Percentiles rank a stretch among this genome's conserved stretches.
phyloP scores from a whole-genome alignment of 1,284 basidiomycete genomes.

The Leccinum pseudoinsigne region DNA sequence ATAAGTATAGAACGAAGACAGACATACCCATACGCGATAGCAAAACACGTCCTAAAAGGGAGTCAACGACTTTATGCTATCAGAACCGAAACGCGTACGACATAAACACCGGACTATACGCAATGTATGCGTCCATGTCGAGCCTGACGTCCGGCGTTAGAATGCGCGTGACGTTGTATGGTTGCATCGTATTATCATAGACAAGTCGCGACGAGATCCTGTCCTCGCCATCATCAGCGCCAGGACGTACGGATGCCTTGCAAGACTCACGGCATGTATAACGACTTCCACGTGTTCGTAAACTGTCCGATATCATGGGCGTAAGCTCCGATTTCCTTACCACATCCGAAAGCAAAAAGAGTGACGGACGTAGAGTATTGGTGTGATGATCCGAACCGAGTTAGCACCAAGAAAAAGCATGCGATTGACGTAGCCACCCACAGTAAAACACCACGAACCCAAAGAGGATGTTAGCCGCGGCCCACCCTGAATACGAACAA shows the following conservation, averaged over 20 bases:
- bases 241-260: not conserved
- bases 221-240: slow-evolving; percentile 1
- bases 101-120: slow-evolving; percentile 72
- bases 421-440: slow-evolving; percentile 13
- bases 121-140: slow-evolving; percentile 53
- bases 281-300: slow-evolving; percentile 45
- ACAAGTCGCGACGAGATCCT: slow-evolving; percentile 32
- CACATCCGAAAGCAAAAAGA: not conserved
- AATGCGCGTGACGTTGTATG: slow-evolving; percentile 62
- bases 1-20: not conserved
- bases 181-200: slow-evolving; percentile 47
- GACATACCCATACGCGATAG: slow-evolving; percentile 46
- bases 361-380: slow-evolving; percentile 38
- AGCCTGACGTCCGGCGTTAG: slow-evolving; percentile 50
- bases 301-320: slow-evolving; percentile 44
- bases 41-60: slow-evolving; percentile 36
- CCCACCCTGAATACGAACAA: slow-evolving; percentile 41
- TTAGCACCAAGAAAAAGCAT: not conserved
- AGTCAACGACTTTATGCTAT: not conserved
- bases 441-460: slow-evolving; percentile 66
- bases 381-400: slow-evolving; percentile 49
- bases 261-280: slow-evolving; percentile 39
- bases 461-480: slow-evolving; percentile 60
- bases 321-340: slow-evolving; percentile 1
- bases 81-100: slow-evolving; percentile 32